A percentile compares a stretch with the other conserved stretches of the same genome.
Conservation (phyloP, 2,329 filamentous ascomycete genomes). For the Ceratocystis alfenasii region DNA sequence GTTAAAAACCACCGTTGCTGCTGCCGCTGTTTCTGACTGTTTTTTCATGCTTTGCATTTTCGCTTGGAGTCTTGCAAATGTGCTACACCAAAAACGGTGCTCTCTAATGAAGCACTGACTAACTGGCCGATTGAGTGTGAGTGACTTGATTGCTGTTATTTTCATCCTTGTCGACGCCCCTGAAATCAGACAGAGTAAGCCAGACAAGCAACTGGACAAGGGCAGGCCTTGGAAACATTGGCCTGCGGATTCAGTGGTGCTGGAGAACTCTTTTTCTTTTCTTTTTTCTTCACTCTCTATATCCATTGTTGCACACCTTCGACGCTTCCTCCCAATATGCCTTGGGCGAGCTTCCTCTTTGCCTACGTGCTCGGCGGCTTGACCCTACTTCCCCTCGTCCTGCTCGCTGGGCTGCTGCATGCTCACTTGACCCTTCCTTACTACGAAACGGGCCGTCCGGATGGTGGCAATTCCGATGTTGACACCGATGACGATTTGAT, state of each 20-base stretch:
- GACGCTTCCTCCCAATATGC: constrained; percentile 32
- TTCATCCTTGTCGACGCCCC: constrained; percentile 10
- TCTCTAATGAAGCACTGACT: constrained; percentile 12
- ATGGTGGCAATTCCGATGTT: constrained; percentile 29
- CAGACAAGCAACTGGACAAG: not conserved
- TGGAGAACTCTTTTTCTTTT: constrained; percentile 18
- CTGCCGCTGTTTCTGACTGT: not conserved
- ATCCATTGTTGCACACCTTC: not conserved
- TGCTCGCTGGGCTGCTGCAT: constrained; percentile 50
- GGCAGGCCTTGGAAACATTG: constrained; percentile 2
- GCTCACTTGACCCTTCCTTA: constrained; percentile 56
- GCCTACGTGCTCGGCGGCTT: constrained; percentile 77
- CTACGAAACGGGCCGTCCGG: constrained; percentile 27
- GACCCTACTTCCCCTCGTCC: constrained; percentile 68
- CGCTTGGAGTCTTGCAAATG: constrained; percentile 4
- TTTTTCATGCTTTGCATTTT: not conserved
- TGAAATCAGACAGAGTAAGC: not conserved
- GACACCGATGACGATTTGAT: constrained; percentile 35
- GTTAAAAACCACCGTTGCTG: not conserved
- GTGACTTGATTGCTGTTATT: constrained; percentile 6
- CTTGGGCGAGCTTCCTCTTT: constrained; percentile 50
- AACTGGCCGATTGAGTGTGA: not conserved
- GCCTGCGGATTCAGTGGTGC: constrained; percentile 4
- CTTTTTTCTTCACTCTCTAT: constrained; percentile 8
- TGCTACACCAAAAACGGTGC: constrained; percentile 11